Conservation (phyloP, 192 early-diverging fungal species). For the Allomyces macrogynus region DNA sequence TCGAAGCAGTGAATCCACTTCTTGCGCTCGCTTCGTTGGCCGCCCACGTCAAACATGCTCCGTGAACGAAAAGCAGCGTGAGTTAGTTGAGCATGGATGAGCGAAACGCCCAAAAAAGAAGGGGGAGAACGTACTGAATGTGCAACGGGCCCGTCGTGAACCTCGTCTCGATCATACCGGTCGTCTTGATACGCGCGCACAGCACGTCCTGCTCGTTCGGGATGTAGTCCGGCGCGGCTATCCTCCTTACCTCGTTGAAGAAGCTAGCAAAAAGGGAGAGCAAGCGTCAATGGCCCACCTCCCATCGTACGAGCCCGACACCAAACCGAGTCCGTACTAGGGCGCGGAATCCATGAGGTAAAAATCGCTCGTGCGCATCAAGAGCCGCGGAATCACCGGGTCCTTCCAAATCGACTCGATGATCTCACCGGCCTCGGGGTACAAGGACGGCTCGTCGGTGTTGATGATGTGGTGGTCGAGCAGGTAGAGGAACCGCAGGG, state of each 20-base stretch:
- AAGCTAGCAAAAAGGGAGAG: conserved; percentile 37
- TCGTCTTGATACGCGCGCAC: conserved; percentile 87
- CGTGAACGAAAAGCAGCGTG: background rate
- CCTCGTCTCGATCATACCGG: conserved; percentile 85
- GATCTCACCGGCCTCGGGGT: conserved; percentile 41
- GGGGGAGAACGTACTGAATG: conserved; percentile 70
- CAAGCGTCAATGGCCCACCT: background rate
- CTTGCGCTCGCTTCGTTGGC: conserved; percentile 60
- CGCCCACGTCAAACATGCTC: conserved; percentile 75
- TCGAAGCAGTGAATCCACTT: conserved; percentile 83
- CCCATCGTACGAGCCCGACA: background rate
- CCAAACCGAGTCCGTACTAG: conserved; percentile 41
- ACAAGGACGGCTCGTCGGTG: conserved; percentile 33
- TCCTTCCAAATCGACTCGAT: conserved; percentile 57
- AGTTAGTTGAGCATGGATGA: too few relatives aligned
- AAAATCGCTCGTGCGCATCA: conserved; percentile 60
- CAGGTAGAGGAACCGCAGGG: background rate
- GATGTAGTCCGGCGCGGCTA: conserved; percentile 59
- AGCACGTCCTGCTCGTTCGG: conserved; percentile 90
- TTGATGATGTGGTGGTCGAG: conserved; percentile 21
- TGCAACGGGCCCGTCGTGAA: conserved; percentile 78
- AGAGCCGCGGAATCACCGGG: conserved; percentile 32
- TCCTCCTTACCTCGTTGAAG: conserved; percentile 71
- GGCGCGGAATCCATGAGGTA: conserved; percentile 83
- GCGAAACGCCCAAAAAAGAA: too few relatives aligned